Conservation (phyloP, 768 basidiomycete genomes). For the Suillus subluteus region DNA sequence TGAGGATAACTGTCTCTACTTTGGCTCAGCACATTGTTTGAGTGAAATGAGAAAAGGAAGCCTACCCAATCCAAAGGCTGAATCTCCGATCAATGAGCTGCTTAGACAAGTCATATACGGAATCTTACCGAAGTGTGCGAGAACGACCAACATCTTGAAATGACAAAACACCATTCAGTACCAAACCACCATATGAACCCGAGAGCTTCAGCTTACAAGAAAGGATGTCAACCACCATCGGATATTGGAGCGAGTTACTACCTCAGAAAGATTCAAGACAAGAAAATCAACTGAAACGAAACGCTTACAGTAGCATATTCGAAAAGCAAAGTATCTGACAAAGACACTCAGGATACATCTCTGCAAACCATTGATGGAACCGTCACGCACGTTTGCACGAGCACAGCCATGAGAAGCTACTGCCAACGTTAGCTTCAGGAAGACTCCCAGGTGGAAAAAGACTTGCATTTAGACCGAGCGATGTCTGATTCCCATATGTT, state of each 20-base stretch:
- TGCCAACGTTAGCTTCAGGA: not conserved
- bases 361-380: not conserved
- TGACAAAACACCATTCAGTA: not conserved
- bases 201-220: conserved; percentile 24
- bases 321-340: conserved; percentile 15
- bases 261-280: not conserved
- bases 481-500: not conserved
- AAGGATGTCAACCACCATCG: conserved; percentile 41
- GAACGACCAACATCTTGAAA: conserved; percentile 32
- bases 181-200: not conserved
- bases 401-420: conserved; percentile 45
- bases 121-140: conserved; percentile 45
- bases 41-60: not conserved
- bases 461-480: conserved; percentile 17
- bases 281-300: not conserved
- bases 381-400: conserved; percentile 44
- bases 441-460: not conserved
- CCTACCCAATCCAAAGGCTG: conserved; percentile 43
- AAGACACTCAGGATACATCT: not conserved
- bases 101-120: conserved; percentile 25
- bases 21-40: not conserved
- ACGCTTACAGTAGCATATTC: conserved; percentile 13
- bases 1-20: conserved; percentile 16
- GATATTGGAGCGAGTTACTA: conserved; percentile 36
- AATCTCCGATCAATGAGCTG: not conserved